Evolutionary conservation across 2,329 filamentous ascomycete species (phyloP).

Genomic region (Calonectria pseudoturangicola): DNA sequence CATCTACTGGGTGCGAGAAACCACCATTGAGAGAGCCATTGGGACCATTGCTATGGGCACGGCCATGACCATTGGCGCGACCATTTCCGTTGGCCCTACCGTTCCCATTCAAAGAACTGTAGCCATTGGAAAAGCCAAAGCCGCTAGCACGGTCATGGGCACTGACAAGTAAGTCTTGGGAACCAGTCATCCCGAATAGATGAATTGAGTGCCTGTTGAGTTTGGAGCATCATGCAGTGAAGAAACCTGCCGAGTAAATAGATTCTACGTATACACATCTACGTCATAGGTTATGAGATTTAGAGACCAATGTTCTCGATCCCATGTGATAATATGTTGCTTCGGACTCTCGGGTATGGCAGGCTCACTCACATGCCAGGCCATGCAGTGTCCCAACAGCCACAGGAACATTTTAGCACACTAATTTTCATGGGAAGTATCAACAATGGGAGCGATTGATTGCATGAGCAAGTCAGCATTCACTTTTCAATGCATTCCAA

Average conservation of each 20-base stretch:
- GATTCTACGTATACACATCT: not conserved
- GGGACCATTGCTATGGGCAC: not conserved
- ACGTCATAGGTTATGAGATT: not conserved
- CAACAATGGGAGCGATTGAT: not conserved
- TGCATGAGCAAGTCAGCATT: not conserved
- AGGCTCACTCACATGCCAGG: conserved; percentile 11
- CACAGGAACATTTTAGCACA: not conserved
- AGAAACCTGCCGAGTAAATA: not conserved
- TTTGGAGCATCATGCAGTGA: not conserved
- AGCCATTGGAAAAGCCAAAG: not conserved
- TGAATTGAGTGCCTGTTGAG: not conserved
- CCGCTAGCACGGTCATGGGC: not conserved
- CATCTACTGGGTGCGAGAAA: not conserved
- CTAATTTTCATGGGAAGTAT: not conserved
- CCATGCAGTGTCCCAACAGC: not conserved
- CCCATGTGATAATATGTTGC: conserved; percentile 15
- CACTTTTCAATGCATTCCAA: conserved; percentile 20
- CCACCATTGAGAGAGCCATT: not conserved
- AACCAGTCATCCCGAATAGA: not conserved
- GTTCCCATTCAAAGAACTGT: not conserved
- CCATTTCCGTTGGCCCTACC: conserved; percentile 6
- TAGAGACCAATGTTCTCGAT: not conserved
- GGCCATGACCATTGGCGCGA: not conserved
- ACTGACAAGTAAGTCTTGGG: not conserved
- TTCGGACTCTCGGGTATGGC: not conserved